Percentiles rank a stretch among this genome's conserved stretches.
Evolutionary conservation across 352 stramenopile genomes (phyloP).

Genomic region (Pythium brachiatum): DNA sequence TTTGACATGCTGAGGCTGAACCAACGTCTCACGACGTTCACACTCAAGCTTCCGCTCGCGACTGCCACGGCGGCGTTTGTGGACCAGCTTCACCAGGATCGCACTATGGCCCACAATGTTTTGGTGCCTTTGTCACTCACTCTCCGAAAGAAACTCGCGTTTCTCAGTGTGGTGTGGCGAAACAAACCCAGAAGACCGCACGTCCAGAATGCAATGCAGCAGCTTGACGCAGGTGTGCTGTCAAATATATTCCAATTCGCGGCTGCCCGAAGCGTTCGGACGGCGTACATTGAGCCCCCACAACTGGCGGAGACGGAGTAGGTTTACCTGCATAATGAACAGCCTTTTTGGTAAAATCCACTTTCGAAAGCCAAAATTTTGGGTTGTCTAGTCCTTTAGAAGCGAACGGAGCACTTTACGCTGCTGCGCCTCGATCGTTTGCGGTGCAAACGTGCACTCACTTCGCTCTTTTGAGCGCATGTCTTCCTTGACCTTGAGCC

Average conservation of each 20-base stretch:
- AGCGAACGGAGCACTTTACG: slow-evolving; percentile 37
- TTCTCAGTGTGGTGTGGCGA: slow-evolving; percentile 1
- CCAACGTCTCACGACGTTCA: neutral
- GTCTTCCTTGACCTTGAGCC: slow-evolving; percentile 42
- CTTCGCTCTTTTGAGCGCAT: slow-evolving; percentile 47
- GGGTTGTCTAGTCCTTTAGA: slow-evolving; percentile 8
- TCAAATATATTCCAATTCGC: neutral
- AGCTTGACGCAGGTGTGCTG: neutral
- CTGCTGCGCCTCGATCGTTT: slow-evolving; percentile 54
- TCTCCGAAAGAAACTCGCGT: neutral
- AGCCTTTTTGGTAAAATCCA: too few relatives aligned
- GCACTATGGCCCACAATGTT: neutral
- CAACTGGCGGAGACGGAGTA: too few relatives aligned
- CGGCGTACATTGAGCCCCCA: neutral
- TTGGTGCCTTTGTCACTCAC: neutral
- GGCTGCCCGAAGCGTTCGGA: neutral
- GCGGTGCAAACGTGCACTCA: slow-evolving; percentile 62
- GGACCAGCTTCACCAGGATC: neutral
- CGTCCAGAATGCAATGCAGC: neutral
- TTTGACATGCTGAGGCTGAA: slow-evolving; percentile 1
- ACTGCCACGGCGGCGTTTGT: neutral
- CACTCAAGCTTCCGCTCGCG: neutral
- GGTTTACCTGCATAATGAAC: too few relatives aligned
- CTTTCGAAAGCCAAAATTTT: too few relatives aligned
- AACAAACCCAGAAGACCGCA: neutral